A percentile compares a stretch with the other conserved stretches of the same genome.
These are phyloP conservation scores for Physcomitrium patens DNA, from an alignment of 225 moss, liverwort and hornwort genomes.

Conservation along the genomic window DNA sequence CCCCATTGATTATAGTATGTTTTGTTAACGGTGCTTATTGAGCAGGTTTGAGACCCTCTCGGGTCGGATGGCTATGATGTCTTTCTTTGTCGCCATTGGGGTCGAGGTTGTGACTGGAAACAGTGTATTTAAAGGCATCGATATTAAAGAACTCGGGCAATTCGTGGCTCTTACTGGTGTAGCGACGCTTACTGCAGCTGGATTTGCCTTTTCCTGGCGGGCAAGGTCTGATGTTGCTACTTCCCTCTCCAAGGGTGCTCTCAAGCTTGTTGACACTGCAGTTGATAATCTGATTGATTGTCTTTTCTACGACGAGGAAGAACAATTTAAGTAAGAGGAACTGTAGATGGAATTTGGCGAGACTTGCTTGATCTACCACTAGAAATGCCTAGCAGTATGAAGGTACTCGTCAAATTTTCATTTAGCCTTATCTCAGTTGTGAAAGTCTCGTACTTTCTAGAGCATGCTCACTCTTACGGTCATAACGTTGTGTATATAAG, in stretches of 20 bases:
- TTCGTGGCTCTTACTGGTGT: constrained; percentile 73
- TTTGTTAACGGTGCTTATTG: background rate
- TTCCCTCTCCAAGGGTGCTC: constrained; percentile 75
- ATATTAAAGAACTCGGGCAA: constrained; percentile 60
- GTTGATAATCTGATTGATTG: constrained; percentile 92
- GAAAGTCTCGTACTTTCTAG: background rate
- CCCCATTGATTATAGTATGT: background rate
- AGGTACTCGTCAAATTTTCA: background rate
- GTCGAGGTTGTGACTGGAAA: constrained; percentile 83
- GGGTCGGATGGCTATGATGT: constrained; percentile 96
- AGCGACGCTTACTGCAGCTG: constrained; percentile 75
- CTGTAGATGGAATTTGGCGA: background rate
- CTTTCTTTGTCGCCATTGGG: constrained; percentile 83
- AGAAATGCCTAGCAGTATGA: background rate
- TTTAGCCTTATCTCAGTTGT: constrained; percentile 5
- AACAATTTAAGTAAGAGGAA: constrained; percentile 41
- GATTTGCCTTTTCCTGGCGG: constrained; percentile 92
- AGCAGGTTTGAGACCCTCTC: constrained; percentile 87
- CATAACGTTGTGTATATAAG: constrained; percentile 31
- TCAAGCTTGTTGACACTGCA: constrained; percentile 83
- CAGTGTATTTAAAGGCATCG: constrained; percentile 85
- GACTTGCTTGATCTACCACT: background rate
- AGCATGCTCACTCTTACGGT: constrained; percentile 14
- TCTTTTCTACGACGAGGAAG: constrained; percentile 90
- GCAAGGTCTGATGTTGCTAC: constrained; percentile 76